These are phyloP conservation scores for Sanghuangporus sanghuang DNA, from an alignment of 1,284 basidiomycete species.

Conservation along the genomic window DNA sequence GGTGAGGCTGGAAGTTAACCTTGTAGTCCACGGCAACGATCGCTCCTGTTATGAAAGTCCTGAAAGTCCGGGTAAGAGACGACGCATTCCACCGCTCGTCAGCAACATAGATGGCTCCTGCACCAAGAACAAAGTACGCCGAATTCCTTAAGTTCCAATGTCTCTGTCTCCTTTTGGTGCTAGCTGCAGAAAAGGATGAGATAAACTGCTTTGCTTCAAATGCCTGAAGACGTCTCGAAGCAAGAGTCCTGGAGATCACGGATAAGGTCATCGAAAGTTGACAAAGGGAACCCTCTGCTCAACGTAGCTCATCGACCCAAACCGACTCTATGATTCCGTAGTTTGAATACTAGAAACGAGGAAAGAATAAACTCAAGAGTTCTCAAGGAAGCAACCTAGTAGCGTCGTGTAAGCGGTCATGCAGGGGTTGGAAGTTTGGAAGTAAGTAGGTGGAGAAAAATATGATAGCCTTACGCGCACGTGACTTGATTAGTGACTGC, in stretches of 20 bases:
- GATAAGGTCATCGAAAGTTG: too few relatives aligned
- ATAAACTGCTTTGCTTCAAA: background rate
- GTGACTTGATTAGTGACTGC: too few relatives aligned
- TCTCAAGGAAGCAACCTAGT: too few relatives aligned
- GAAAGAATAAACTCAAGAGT: too few relatives aligned
- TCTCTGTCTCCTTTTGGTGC: background rate
- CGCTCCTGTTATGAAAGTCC: constrained; percentile 23
- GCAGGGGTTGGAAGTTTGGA: too few relatives aligned
- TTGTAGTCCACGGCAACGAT: constrained; percentile 77
- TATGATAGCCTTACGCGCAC: too few relatives aligned
- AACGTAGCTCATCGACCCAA: too few relatives aligned
- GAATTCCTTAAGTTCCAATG: background rate
- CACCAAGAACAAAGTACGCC: constrained; percentile 1
- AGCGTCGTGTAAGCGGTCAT: too few relatives aligned
- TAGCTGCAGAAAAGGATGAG: background rate
- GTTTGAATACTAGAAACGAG: background rate
- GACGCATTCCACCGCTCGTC: constrained; percentile 11
- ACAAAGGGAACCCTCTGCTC: too few relatives aligned
- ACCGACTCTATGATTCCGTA: background rate
- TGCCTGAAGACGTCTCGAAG: background rate
- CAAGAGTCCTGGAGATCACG: too few relatives aligned
- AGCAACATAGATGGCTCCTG: constrained; percentile 2
- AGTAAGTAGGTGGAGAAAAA: too few relatives aligned
- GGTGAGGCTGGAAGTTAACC: constrained; percentile 63
- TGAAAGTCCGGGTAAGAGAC: constrained; percentile 9